Evolutionary conservation across 371 early-diverging fungal species (phyloP).

Genomic region (Rhizopus delemar): DNA sequence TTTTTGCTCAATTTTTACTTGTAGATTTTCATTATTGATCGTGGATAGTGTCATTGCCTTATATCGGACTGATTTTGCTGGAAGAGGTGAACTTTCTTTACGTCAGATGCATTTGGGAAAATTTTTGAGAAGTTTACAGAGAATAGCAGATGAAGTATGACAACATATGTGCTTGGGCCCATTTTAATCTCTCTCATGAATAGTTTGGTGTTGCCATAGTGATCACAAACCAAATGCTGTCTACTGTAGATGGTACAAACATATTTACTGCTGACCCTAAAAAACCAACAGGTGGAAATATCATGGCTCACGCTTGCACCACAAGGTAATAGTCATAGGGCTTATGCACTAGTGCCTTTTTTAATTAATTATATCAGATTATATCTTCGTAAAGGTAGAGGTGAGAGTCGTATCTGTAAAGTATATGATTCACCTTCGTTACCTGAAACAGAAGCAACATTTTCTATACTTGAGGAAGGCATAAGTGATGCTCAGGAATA

Average conservation of each 20-base stretch:
- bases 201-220: conserved; percentile 62
- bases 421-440: conserved; percentile 90
- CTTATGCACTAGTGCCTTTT: background rate
- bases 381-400: conserved; percentile 83
- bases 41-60: conserved; percentile 97
- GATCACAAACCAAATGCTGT: conserved; percentile 99
- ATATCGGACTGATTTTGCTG: conserved; percentile 98
- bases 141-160: conserved; percentile 95
- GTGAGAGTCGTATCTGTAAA: conserved; percentile 82
- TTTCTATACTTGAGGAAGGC: conserved; percentile 70
- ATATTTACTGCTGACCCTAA: conserved; percentile 95
- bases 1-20: background rate
- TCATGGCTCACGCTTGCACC: conserved; percentile 97
- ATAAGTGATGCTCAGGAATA: conserved; percentile 65
- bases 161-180: background rate
- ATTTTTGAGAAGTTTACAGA: conserved; percentile 87
- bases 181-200: background rate
- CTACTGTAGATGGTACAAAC: conserved; percentile 92
- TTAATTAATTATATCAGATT: conserved; percentile 42
- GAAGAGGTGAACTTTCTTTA: conserved; percentile 97
- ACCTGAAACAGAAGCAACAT: conserved; percentile 77
- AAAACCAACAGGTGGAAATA: conserved; percentile 98
- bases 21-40: conserved; percentile 84
- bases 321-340: conserved; percentile 46
- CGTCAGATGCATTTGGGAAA: conserved; percentile 97